A percentile compares a stretch with the other conserved stretches of the same genome.
These are phyloP conservation scores for Lachnellula subtilissima DNA, from an alignment of 2,329 filamentous ascomycete genomes.

Conservation along the genomic window DNA sequence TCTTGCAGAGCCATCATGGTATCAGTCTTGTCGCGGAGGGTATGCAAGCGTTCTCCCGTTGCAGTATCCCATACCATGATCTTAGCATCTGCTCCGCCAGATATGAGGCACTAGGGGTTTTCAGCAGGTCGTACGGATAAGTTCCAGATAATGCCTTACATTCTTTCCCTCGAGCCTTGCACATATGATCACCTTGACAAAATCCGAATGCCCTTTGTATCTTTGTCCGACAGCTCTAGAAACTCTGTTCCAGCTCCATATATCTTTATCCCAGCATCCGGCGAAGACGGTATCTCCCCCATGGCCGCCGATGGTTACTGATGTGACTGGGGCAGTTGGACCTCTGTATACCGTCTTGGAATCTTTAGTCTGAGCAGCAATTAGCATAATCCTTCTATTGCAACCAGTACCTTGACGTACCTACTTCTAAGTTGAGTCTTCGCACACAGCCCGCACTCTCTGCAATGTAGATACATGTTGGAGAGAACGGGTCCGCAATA, in stretches of 20 bases:
- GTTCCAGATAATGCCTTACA: slow-evolving; percentile 27
- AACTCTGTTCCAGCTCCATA: slow-evolving; percentile 77
- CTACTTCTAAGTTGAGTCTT: slow-evolving; percentile 69
- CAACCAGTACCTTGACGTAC: slow-evolving; percentile 33
- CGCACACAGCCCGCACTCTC: slow-evolving; percentile 82
- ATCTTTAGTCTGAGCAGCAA: slow-evolving; percentile 36
- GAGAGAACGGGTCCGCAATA: slow-evolving; percentile 58
- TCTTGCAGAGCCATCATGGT: slow-evolving; percentile 75
- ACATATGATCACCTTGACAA: slow-evolving; percentile 76
- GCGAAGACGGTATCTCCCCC: slow-evolving; percentile 64
- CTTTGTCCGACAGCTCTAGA: slow-evolving; percentile 50
- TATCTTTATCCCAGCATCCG: slow-evolving; percentile 88
- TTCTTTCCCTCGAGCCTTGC: slow-evolving; percentile 56
- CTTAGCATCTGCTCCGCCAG: slow-evolving; percentile 72
- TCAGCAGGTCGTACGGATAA: slow-evolving; percentile 7
- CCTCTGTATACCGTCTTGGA: slow-evolving; percentile 58
- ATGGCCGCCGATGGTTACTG: slow-evolving; percentile 60
- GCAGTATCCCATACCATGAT: slow-evolving; percentile 78
- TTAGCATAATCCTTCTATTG: slow-evolving; percentile 3
- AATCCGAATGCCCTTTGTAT: slow-evolving; percentile 79
- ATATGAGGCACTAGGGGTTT: slow-evolving; percentile 50
- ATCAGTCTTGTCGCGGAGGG: slow-evolving; percentile 67
- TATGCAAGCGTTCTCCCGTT: slow-evolving; percentile 65
- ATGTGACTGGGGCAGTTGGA: slow-evolving; percentile 74
- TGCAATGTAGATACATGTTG: slow-evolving; percentile 65